A percentile compares a stretch with the other conserved stretches of the same genome.
These are phyloP conservation scores for Trichoderma sp. DNA, from an alignment of 2,329 filamentous ascomycete genomes.

Conservation along the genomic window DNA sequence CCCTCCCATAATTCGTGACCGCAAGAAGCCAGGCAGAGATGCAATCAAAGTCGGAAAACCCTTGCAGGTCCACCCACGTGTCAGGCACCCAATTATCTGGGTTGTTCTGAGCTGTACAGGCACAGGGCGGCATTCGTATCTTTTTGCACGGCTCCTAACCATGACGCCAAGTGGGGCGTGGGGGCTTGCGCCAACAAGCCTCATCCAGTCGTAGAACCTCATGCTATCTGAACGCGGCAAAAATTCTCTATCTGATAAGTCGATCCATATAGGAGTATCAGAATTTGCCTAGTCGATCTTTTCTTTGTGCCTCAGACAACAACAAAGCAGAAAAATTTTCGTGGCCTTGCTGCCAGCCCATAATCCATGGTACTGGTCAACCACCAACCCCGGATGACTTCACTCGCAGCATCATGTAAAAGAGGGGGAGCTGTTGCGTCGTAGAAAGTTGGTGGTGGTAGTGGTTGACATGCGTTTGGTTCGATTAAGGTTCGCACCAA, in stretches of 20 bases:
- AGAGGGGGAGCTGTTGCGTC: not conserved
- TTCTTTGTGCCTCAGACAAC: conserved; percentile 27
- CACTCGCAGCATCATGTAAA: not conserved
- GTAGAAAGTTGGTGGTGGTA: not conserved
- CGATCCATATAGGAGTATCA: conserved; percentile 17
- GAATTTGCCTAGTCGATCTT: not conserved
- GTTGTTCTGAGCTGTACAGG: conserved; percentile 2
- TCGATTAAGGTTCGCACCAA: conserved; percentile 15
- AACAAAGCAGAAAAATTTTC: conserved; percentile 20
- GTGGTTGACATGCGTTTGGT: not conserved
- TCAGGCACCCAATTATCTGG: conserved; percentile 19
- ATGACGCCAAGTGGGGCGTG: conserved; percentile 23
- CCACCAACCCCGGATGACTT: not conserved
- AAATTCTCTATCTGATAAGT: conserved; percentile 21
- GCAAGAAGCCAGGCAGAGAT: not conserved
- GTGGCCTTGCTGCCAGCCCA: not conserved
- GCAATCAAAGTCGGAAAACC: conserved; percentile 7
- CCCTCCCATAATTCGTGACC: not conserved
- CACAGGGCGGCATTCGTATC: not conserved
- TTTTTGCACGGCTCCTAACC: conserved; percentile 14
- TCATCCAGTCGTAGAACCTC: conserved; percentile 21
- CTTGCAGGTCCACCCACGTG: conserved; percentile 27
- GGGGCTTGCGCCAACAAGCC: conserved; percentile 19
- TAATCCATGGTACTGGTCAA: not conserved
- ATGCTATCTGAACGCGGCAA: conserved; percentile 19